phyloP scores from a whole-genome alignment of 2,329 filamentous ascomycete genomes.

The Sporothrix variecibatus region DNA sequence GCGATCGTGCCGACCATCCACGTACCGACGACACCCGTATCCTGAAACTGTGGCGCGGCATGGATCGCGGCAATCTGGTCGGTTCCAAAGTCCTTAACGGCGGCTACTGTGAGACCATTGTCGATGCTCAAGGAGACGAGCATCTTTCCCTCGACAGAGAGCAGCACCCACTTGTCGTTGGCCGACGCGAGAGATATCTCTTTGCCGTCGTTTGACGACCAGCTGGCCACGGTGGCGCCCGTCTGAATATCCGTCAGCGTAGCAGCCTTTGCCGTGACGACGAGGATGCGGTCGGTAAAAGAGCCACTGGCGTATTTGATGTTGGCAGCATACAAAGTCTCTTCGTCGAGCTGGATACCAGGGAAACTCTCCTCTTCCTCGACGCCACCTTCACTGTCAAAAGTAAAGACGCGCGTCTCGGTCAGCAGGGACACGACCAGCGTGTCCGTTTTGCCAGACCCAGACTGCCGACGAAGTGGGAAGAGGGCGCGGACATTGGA shows the following conservation, averaged over 20 bases:
- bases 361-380: conserved; percentile 81
- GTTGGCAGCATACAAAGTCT: conserved; percentile 72
- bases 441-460: conserved; percentile 56
- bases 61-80: conserved; percentile 87
- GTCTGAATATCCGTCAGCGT: conserved; percentile 63
- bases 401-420: conserved; percentile 81
- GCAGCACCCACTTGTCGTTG: conserved; percentile 67
- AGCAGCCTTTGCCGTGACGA: conserved; percentile 69
- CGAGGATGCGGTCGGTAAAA: conserved; percentile 58
- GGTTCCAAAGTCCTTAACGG: conserved; percentile 62
- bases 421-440: conserved; percentile 79
- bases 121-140: conserved; percentile 68
- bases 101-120: conserved; percentile 58
- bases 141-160: conserved; percentile 75
- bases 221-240: conserved; percentile 57
- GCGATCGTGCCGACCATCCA: conserved; percentile 82
- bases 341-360: conserved; percentile 67
- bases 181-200: conserved; percentile 77
- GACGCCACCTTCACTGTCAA: conserved; percentile 72
- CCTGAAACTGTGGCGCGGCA: conserved; percentile 63
- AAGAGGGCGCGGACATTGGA: conserved; percentile 73
- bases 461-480: conserved; percentile 51
- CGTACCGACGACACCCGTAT: conserved; percentile 79
- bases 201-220: conserved; percentile 53
- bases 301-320: conserved; percentile 49